Evolutionary conservation across 2,329 filamentous ascomycete species (phyloP).

Genomic region (Teratosphaeria nubilosa): DNA sequence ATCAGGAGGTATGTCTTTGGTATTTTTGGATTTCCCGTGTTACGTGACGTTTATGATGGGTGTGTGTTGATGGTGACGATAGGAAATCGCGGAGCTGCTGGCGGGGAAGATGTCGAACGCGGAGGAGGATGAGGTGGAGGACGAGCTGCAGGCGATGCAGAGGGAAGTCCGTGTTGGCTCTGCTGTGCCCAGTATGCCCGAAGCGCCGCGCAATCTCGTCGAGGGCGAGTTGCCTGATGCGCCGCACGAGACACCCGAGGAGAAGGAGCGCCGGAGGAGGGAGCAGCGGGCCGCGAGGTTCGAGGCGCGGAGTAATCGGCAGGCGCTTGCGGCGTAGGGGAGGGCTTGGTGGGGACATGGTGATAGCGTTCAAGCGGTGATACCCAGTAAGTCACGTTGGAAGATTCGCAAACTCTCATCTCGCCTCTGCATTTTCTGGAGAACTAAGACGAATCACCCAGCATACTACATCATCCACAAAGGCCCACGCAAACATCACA

Average conservation of each 20-base stretch:
- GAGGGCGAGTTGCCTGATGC: conserved; percentile 22
- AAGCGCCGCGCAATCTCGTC: conserved; percentile 25
- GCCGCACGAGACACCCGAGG: conserved; percentile 19
- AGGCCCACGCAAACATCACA: too few species aligned
- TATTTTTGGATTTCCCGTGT: neutral
- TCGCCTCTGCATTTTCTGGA: too few species aligned
- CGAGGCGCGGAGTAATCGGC: neutral
- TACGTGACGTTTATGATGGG: neutral
- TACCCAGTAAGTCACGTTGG: neutral
- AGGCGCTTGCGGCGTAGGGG: neutral
- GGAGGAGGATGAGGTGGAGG: conserved; percentile 96
- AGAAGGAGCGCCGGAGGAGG: conserved; percentile 19
- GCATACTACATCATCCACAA: too few species aligned
- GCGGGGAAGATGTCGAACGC: conserved; percentile 80
- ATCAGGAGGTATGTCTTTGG: conserved; percentile 61
- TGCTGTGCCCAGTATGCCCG: conserved; percentile 24
- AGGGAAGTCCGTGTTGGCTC: conserved; percentile 45
- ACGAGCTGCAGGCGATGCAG: conserved; percentile 78
- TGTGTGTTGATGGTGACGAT: conserved; percentile 6
- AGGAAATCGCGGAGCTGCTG: conserved; percentile 91
- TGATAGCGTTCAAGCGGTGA: neutral
- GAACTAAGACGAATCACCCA: too few species aligned
- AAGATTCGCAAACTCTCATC: neutral
- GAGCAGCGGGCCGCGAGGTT: conserved; percentile 13
- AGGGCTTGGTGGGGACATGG: neutral